phyloP scores from a whole-genome alignment of 2,329 filamentous ascomycete genomes.

The Exophiala viscosa region DNA sequence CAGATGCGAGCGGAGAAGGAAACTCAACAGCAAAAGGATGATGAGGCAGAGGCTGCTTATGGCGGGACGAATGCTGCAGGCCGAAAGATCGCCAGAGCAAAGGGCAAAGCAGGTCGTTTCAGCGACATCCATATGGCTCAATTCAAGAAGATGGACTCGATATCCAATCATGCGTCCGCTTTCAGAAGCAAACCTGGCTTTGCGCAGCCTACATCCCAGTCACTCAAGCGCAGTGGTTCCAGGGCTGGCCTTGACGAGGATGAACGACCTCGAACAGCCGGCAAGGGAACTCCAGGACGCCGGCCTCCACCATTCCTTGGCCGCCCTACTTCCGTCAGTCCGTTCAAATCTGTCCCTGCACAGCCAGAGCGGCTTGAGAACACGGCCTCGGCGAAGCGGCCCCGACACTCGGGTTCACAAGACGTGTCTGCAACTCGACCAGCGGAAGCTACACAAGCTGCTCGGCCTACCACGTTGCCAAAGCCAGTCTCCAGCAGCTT shows the following conservation, averaged over 20 bases:
- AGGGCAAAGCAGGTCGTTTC: constrained; percentile 72
- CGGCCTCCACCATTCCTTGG: constrained; percentile 32
- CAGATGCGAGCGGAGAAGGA: constrained; percentile 62
- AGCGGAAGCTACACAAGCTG: constrained; percentile 10
- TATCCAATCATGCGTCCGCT: constrained; percentile 77
- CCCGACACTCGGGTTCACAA: constrained; percentile 63
- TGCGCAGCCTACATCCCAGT: constrained; percentile 39
- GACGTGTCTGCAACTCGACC: constrained; percentile 63
- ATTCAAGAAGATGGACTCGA: constrained; percentile 98
- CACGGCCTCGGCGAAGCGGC: constrained; percentile 61
- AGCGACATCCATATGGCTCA: constrained; percentile 81
- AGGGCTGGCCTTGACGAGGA: constrained; percentile 65
- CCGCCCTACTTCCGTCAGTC: constrained; percentile 26
- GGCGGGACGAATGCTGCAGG: constrained; percentile 35
- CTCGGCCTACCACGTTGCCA: constrained; percentile 38
- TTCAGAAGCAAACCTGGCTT: constrained; percentile 53
- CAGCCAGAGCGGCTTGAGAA: constrained; percentile 29
- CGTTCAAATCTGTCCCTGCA: constrained; percentile 33
- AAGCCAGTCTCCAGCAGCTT: constrained; percentile 53
- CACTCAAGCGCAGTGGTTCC: constrained; percentile 52
- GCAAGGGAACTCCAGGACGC: constrained; percentile 39
- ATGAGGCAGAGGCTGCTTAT: constrained; percentile 42
- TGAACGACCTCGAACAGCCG: constrained; percentile 35
- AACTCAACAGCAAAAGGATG: constrained; percentile 50
- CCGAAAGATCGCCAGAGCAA: constrained; percentile 76